Base-by-base conservation (phyloP, 2,329 filamentous ascomycete species). In the Teratosphaeria viscida region DNA sequence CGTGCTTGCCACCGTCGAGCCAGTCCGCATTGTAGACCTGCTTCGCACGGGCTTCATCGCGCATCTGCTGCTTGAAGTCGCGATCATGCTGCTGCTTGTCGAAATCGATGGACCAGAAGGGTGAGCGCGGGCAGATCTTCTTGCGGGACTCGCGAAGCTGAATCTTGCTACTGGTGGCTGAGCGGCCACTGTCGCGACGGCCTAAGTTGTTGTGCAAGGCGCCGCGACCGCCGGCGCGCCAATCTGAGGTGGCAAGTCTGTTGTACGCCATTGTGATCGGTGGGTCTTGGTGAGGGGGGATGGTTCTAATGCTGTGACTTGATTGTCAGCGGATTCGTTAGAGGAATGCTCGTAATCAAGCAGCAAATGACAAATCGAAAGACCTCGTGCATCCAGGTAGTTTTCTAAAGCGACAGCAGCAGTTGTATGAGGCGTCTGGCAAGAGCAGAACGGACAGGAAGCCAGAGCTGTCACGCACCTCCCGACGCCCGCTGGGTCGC, bases 71-170 rank as follows among this genome's bases (percentile, higher is more conserved):
- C 11, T 56, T 35, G 57, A 61, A 65, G 11, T 68, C 67, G 14
- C 57, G 27, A 19, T 59, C 58, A 35, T 71, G 68, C 52, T 64
- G 52, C n/a, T 57, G 52, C 35, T 65, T 29, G 58, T 71, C 64
- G 61, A 69, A 66, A 58, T 68, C 58, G 8, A 32, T 32, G 39
- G 56, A 35, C 61, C 66, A 70, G 60, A 68, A 67, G 1, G 64
- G 59, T 1, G 68, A 70, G 11, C 68, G 60, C 1, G 59, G 63
- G 57, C 68, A 70, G 54, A 70, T 55, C 29, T 66, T 64, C 23
- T 58, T 52, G 27, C 68, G 65, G 4, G 57, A 57, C 14, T 64
- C 61, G 29, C 66, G 65, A 29, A 67, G 59, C 19, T 64, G 59
- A 26, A 62, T 56, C 4, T 63, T 58, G 39, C 64, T 61, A 23